Base-by-base conservation (phyloP, 331 rosid species). In the Ulmus americana region DNA sequence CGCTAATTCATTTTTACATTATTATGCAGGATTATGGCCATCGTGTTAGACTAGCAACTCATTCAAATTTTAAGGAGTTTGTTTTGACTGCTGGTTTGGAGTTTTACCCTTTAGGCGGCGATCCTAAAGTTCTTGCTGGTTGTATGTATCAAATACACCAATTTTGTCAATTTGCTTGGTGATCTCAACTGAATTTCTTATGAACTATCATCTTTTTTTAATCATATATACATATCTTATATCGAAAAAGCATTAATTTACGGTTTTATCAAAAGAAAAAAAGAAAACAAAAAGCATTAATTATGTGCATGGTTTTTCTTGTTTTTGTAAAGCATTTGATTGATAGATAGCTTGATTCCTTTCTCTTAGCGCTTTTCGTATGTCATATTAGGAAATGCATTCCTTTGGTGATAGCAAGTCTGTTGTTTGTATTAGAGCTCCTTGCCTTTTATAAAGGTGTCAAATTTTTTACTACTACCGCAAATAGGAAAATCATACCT, bases 61-160 rank as follows among this genome's bases (percentile, higher is more conserved):
- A 94, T 82, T 90, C 97, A 70, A 94, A 94, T 82, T 94, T 94
- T 59, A 94, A 94, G 78, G 99, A 94, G 76, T 94, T 94, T 87
- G 99, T 94, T 69, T 74, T 90, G 86, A 90, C 99, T 59, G 86
- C 99, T 76, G 99, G 99, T 45, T 77, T 94, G 96, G 99, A 94
- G 81, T 94, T 94, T 79, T 87, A 81, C 74, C 95, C 97, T 20
- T 74, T 90, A 70, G 99, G 97, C 62, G 99, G 99, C 8, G 97
- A 94, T 78, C 99, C 99, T 4, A 94, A 94, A 76, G 80, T 94
- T 68, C 97, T 94, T 71, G 99, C 99, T 64, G 96, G 99, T 56
- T 90, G 99, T 94, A 90, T 59, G 95, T 94, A 77, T 76, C 71
- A 20, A 35, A 64, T 13, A 49, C 70, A 8, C 64, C 8, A 15